These are phyloP conservation scores for Diddensiella santjacobensis DNA, from an alignment of 805 yeast species.

Conservation along the genomic window DNA sequence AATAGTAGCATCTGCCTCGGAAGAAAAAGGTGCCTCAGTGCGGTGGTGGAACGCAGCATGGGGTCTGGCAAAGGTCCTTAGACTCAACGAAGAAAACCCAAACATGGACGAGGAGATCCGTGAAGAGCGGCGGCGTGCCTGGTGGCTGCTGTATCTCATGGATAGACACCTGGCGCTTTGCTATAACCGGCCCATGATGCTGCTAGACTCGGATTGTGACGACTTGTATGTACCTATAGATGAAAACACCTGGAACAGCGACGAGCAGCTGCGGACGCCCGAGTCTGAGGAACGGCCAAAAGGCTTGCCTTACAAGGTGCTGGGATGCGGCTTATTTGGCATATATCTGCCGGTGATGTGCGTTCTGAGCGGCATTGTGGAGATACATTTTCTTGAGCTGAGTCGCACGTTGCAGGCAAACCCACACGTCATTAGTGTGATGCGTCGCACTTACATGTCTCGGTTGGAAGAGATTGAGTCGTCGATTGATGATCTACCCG, in stretches of 20 bases:
- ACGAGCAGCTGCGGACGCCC: constrained; percentile 27
- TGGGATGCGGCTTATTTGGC: constrained; percentile 36
- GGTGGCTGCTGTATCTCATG: constrained; percentile 39
- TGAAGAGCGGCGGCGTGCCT: constrained; percentile 38
- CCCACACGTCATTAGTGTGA: neutral
- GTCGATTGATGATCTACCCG: constrained; percentile 12
- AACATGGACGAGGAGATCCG: constrained; percentile 25
- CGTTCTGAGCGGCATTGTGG: constrained; percentile 31
- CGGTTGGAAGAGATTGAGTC: constrained; percentile 9
- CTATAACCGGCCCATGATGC: constrained; percentile 32
- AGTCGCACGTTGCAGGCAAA: constrained; percentile 6
- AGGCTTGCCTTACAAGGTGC: constrained; percentile 19
- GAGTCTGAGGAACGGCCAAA: constrained; percentile 29
- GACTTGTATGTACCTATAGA: constrained; percentile 34
- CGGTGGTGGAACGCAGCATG: constrained; percentile 32
- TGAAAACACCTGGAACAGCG: constrained; percentile 33
- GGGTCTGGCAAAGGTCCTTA: constrained; percentile 29
- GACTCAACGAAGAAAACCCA: constrained; percentile 25
- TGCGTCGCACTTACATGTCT: constrained; percentile 2
- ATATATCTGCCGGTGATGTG: constrained; percentile 37
- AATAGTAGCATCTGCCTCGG: constrained; percentile 30
- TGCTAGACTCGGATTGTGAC: constrained; percentile 33
- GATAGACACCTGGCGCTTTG: constrained; percentile 38
- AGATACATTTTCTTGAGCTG: constrained; percentile 17
- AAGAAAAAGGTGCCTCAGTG: constrained; percentile 29